phyloP scores from a whole-genome alignment of 768 basidiomycete species.

The Russula sp. region DNA sequence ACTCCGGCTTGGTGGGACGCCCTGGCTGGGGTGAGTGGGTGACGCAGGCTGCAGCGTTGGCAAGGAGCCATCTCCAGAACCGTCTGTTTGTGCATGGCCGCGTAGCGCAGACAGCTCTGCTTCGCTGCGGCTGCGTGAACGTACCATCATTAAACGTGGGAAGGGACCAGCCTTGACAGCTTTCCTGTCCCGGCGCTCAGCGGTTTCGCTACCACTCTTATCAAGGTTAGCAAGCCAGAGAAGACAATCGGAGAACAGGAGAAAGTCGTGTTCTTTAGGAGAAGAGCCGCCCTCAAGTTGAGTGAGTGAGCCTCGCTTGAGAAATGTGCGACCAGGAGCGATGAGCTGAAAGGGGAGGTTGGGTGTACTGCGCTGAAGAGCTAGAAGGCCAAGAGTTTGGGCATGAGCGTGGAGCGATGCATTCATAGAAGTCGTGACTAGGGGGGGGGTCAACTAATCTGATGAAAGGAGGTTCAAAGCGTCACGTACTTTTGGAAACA shows the following conservation, averaged over 20 bases:
- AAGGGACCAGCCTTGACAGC: slow-evolving; percentile 8
- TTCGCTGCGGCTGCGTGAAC: slow-evolving; percentile 54
- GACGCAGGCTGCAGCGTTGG: slow-evolving; percentile 4
- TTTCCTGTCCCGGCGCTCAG: slow-evolving; percentile 23
- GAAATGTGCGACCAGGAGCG: slow-evolving; percentile 68
- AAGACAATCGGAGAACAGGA: slow-evolving; percentile 77
- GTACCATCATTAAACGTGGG: slow-evolving; percentile 31
- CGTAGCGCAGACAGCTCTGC: slow-evolving; percentile 38
- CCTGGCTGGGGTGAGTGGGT: background rate
- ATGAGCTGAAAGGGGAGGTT: slow-evolving; percentile 75
- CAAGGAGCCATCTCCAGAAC: background rate
- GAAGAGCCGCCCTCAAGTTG: slow-evolving; percentile 47
- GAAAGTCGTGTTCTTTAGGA: slow-evolving; percentile 57
- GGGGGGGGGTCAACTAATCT: slow-evolving; percentile 7
- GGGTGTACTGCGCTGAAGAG: slow-evolving; percentile 70
- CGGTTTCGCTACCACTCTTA: slow-evolving; percentile 22
- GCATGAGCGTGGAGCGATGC: slow-evolving; percentile 73
- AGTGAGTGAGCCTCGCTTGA: slow-evolving; percentile 58
- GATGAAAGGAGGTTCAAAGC: background rate
- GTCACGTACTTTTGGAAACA: slow-evolving; percentile 64
- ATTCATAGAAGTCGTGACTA: slow-evolving; percentile 75
- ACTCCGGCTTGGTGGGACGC: slow-evolving; percentile 19
- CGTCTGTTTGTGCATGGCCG: slow-evolving; percentile 14
- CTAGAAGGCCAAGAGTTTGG: slow-evolving; percentile 64
- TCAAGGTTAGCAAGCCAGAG: slow-evolving; percentile 60